A percentile compares a stretch with the other conserved stretches of the same genome.
Conservation (phyloP, 2,329 filamentous ascomycete species). For the Beauveria asiatica region DNA sequence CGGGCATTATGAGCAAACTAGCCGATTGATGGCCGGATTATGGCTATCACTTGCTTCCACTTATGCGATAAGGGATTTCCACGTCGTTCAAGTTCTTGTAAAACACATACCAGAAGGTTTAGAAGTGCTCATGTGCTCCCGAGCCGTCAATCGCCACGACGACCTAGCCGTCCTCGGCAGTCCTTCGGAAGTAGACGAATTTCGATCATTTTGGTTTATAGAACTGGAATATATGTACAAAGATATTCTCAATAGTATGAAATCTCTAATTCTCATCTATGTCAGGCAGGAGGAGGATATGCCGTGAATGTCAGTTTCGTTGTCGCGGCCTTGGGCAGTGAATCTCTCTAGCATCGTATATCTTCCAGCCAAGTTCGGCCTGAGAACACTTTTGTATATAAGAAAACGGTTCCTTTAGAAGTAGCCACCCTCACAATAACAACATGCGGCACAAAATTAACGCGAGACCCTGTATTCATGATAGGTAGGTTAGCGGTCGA, state of each 20-base stretch:
- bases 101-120: constrained; percentile 22
- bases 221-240: constrained; percentile 19
- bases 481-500: constrained; percentile 15
- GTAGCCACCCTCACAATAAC: constrained; percentile 14
- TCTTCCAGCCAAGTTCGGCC: background rate
- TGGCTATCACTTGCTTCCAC: constrained; percentile 20
- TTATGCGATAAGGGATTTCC: constrained; percentile 22
- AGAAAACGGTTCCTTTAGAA: constrained; percentile 12
- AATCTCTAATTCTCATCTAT: constrained; percentile 19
- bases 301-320: constrained; percentile 19
- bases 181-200: constrained; percentile 13
- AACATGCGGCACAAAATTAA: constrained; percentile 15
- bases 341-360: background rate
- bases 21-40: constrained; percentile 15
- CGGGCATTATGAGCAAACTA: background rate
- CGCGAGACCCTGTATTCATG: constrained; percentile 20
- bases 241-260: constrained; percentile 21
- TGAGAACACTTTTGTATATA: constrained; percentile 12
- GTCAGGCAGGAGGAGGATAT: constrained; percentile 19
- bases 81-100: constrained; percentile 22
- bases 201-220: constrained; percentile 16
- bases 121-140: constrained; percentile 23
- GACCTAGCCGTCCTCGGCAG: constrained; percentile 21
- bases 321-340: constrained; percentile 17
- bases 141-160: constrained; percentile 23